These are phyloP conservation scores for Alternaria arbusti DNA, from an alignment of 2,329 filamentous ascomycete species.

Conservation along the genomic window DNA sequence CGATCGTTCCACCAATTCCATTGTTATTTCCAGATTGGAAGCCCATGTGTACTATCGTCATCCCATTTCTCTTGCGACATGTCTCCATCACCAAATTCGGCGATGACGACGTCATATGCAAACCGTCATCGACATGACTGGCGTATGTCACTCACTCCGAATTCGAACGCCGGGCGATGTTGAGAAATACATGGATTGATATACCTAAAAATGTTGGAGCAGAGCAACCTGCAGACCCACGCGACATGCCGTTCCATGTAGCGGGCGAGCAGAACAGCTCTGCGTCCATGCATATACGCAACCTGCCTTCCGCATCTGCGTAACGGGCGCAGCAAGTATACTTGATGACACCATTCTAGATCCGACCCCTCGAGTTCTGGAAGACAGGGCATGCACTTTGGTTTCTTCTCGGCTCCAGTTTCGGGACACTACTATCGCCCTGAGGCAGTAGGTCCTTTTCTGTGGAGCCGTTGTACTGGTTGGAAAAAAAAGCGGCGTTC, in stretches of 20 bases:
- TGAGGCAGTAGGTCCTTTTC: neutral
- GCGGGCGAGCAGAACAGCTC: neutral
- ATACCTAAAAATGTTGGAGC: neutral
- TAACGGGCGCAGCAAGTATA: neutral
- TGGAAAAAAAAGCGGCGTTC: neutral
- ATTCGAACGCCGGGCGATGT: accelerated
- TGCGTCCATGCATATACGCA: neutral
- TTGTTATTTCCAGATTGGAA: accelerated
- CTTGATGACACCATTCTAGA: neutral
- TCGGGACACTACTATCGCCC: neutral
- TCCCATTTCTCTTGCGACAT: neutral
- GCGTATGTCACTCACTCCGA: neutral
- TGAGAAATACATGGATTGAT: neutral
- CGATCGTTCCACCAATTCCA: accelerated
- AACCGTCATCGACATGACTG: neutral
- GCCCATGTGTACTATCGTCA: neutral
- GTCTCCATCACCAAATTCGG: accelerated
- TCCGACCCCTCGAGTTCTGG: neutral
- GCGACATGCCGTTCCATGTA: neutral
- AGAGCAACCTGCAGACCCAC: neutral
- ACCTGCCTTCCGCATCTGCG: neutral
- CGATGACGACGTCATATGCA: neutral
- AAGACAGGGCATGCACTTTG: neutral
- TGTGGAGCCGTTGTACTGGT: neutral
- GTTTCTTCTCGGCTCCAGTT: neutral